A percentile compares a stretch with the other conserved stretches of the same genome.
Evolutionary conservation across 1,284 basidiomycete genomes (phyloP).

Genomic region (Albatrellus sp.): DNA sequence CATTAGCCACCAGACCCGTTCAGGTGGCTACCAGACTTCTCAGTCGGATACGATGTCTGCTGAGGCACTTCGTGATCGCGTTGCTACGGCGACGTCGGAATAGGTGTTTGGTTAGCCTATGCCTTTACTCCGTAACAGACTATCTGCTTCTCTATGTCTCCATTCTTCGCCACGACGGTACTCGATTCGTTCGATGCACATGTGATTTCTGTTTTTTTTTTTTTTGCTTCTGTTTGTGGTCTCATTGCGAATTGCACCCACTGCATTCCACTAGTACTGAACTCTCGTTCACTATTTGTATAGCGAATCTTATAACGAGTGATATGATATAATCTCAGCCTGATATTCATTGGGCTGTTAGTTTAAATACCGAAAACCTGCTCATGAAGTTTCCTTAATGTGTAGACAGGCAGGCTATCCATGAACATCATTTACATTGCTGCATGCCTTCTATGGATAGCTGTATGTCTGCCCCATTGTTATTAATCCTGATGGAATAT

Average conservation of each 20-base stretch:
- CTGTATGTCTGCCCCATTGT: no score
- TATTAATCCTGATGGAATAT: no score
- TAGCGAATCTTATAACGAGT: not conserved
- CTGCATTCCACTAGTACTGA: not conserved
- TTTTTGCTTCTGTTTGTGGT: not conserved
- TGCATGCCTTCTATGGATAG: no score
- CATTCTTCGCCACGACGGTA: constrained; percentile 6
- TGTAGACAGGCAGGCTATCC: no score
- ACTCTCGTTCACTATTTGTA: not conserved
- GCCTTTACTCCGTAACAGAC: not conserved
- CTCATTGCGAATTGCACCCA: not conserved
- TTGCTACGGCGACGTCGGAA: constrained; percentile 25
- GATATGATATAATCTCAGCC: not conserved
- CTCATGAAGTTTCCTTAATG: no score
- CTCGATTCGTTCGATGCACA: not conserved
- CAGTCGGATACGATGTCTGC: constrained; percentile 16
- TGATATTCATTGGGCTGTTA: no score
- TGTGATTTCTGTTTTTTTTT: not conserved
- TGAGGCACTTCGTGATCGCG: constrained; percentile 32
- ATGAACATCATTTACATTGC: no score
- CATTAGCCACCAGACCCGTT: constrained; percentile 22
- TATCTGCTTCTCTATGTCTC: not conserved
- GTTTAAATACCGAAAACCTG: no score
- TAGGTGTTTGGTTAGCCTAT: constrained; percentile 8
- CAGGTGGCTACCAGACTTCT: constrained; percentile 1